Evolutionary conservation across 2,329 filamentous ascomycete species (phyloP).

Genomic region (Fusarium guadeloupense): DNA sequence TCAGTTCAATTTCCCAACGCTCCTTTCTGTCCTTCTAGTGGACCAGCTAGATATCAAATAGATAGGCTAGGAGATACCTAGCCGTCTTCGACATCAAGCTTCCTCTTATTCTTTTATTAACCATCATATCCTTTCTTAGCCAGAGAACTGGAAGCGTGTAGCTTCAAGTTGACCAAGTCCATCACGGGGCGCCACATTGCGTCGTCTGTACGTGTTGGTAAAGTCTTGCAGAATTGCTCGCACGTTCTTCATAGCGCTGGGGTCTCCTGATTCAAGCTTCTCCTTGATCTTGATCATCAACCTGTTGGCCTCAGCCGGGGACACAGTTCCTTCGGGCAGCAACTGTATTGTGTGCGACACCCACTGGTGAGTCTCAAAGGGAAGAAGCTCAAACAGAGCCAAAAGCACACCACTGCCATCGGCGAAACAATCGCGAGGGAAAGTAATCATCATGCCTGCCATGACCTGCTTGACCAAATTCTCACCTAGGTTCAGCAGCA

Average conservation of each 20-base stretch:
- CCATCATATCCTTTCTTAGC: constrained; percentile 38
- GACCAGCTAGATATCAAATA: constrained; percentile 7
- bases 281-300: constrained; percentile 84
- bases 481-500: constrained; percentile 77
- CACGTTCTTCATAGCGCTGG: constrained; percentile 75
- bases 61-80: constrained; percentile 1
- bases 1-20: constrained; percentile 19
- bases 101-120: not conserved
- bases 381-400: constrained; percentile 86
- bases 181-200: constrained; percentile 95
- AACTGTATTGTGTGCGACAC: constrained; percentile 84
- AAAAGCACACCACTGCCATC: constrained; percentile 94
- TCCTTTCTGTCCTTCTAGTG: constrained; percentile 10
- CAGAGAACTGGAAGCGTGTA: constrained; percentile 82
- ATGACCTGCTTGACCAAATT: constrained; percentile 86
- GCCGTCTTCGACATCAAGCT: not conserved
- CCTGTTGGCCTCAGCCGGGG: constrained; percentile 79
- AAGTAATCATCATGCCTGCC: constrained; percentile 99
- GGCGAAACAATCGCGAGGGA: constrained; percentile 93
- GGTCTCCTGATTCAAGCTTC: constrained; percentile 72
- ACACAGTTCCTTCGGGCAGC: constrained; percentile 84
- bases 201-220: constrained; percentile 89
- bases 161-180: constrained; percentile 89
- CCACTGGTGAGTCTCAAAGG: constrained; percentile 81
- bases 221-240: constrained; percentile 92